Evolutionary conservation across 768 basidiomycete genomes (phyloP).

Genomic region (Daedaleopsis nitida): DNA sequence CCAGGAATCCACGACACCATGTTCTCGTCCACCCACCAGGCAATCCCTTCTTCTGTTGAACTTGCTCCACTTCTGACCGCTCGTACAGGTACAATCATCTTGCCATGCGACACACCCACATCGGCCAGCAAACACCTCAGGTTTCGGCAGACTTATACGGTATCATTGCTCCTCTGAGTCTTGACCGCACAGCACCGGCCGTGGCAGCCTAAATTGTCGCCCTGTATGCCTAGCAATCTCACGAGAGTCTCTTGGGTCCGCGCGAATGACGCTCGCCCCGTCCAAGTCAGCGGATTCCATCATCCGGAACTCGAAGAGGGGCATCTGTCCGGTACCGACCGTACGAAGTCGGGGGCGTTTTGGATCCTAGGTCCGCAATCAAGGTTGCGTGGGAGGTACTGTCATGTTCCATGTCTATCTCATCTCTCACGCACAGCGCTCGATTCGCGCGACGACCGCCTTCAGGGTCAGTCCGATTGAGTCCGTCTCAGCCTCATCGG

Average conservation of each 20-base stretch:
- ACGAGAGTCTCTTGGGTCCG: constrained; percentile 8
- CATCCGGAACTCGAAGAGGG: background rate
- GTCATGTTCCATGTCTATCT: background rate
- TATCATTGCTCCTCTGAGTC: too few species aligned
- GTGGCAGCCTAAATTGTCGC: too few species aligned
- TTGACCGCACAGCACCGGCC: too few species aligned
- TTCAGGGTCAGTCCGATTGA: constrained; percentile 10
- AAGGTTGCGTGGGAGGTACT: constrained; percentile 3
- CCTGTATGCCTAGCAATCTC: background rate
- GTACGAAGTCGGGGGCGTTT: constrained; percentile 4
- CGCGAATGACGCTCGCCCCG: constrained; percentile 12
- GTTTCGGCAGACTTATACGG: too few species aligned
- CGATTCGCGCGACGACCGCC: constrained; percentile 12
- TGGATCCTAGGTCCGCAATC: constrained; percentile 3
- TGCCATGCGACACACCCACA: too few species aligned
- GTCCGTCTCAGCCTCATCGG: constrained; percentile 1
- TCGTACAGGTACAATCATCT: too few species aligned
- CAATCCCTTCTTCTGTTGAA: too few species aligned
- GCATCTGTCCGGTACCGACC: background rate
- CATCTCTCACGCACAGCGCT: constrained; percentile 1
- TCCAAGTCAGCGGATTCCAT: constrained; percentile 5
- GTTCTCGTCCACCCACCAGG: too few species aligned
- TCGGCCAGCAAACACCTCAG: too few species aligned
- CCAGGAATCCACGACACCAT: too few species aligned
- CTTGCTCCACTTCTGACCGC: too few species aligned